phyloP scores from a whole-genome alignment of 2,329 filamentous ascomycete species.

The Cyphellophora attinorum region DNA sequence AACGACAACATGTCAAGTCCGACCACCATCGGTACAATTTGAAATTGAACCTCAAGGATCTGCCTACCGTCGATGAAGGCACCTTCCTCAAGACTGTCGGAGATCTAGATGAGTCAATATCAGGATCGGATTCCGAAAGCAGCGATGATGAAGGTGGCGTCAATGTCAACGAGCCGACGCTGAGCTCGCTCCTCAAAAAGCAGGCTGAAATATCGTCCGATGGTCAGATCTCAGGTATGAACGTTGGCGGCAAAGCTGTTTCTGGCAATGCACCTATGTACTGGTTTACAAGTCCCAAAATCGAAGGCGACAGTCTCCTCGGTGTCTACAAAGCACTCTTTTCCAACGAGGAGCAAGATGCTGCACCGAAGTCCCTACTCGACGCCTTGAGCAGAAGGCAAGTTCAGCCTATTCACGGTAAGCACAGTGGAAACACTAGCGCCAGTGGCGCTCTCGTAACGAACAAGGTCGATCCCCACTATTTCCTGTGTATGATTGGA shows the following conservation, averaged over 20 bases:
- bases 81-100: conserved; percentile 84
- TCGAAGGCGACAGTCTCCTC: conserved; percentile 71
- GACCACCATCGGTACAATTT: conserved; percentile 92
- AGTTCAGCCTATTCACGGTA: conserved; percentile 49
- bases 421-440: conserved; percentile 24
- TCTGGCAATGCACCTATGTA: conserved; percentile 64
- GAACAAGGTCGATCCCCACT: conserved; percentile 66
- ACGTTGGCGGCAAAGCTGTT: conserved; percentile 41
- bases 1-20: conserved; percentile 76
- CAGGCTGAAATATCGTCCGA: conserved; percentile 62
- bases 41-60: conserved; percentile 76
- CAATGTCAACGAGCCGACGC: conserved; percentile 47
- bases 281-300: conserved; percentile 70
- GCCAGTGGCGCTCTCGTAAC: conserved; percentile 29
- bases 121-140: conserved; percentile 59
- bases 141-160: conserved; percentile 50
- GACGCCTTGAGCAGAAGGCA: conserved; percentile 69
- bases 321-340: conserved; percentile 81
- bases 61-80: conserved; percentile 59
- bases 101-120: conserved; percentile 87
- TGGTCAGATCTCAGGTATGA: conserved; percentile 29
- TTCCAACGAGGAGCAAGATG: conserved; percentile 59
- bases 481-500: conserved; percentile 97
- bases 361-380: conserved; percentile 49
- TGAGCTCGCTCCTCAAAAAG: conserved; percentile 70